Evolutionary conservation across 2,329 filamentous ascomycete genomes (phyloP).

Genomic region (Colletotrichum cereale): DNA sequence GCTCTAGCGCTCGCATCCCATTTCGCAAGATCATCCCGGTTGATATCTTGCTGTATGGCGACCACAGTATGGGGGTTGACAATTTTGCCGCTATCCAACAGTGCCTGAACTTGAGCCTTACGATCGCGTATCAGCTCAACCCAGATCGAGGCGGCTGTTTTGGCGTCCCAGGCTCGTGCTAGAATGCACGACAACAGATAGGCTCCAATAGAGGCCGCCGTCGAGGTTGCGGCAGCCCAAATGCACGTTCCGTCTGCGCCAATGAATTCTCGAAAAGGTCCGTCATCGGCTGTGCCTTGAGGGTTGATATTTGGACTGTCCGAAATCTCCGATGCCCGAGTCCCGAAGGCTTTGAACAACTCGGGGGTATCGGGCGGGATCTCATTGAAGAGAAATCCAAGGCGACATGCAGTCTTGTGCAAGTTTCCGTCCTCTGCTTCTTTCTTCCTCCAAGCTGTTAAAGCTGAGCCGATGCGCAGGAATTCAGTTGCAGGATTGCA

Average conservation of each 20-base stretch:
- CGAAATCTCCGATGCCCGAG: not conserved
- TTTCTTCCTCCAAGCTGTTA: not conserved
- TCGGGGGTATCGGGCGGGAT: not conserved
- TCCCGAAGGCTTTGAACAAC: slow-evolving; percentile 7
- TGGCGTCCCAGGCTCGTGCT: slow-evolving; percentile 1
- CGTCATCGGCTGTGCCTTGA: not conserved
- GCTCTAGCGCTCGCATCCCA: slow-evolving; percentile 6
- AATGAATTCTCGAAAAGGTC: slow-evolving; percentile 7
- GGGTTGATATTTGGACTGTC: slow-evolving; percentile 7
- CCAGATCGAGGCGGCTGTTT: not conserved
- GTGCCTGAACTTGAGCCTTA: not conserved
- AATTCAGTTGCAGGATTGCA: not conserved
- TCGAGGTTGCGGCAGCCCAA: slow-evolving; percentile 9
- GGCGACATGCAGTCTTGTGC: not conserved
- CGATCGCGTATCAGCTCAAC: slow-evolving; percentile 4
- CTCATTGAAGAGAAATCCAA: slow-evolving; percentile 10
- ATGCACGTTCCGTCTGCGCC: not conserved
- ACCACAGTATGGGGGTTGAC: not conserved
- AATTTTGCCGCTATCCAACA: not conserved
- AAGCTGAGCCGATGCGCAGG: not conserved
- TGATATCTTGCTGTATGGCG: not conserved
- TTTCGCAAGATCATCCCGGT: not conserved
- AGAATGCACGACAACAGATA: slow-evolving; percentile 7
- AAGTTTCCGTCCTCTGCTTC: slow-evolving; percentile 7
- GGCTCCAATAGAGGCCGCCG: not conserved